Evolutionary conservation across 169 alveolate genomes (phyloP).

Genomic region (Plasmodium relictum): DNA sequence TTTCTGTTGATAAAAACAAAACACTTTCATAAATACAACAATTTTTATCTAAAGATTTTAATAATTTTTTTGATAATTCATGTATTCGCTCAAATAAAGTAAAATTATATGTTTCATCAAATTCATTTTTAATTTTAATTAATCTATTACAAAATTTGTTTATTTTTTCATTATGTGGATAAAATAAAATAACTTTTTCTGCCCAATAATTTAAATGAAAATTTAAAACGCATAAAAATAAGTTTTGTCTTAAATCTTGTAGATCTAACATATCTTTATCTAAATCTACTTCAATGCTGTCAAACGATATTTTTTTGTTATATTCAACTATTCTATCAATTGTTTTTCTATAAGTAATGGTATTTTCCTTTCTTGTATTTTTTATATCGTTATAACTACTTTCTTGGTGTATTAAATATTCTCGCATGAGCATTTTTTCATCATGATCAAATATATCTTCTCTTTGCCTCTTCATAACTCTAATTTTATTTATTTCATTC

Average conservation of each 20-base stretch:
- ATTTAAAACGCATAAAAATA: slow-evolving; percentile 72
- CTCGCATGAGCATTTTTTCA: neutral
- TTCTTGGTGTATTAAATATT: slow-evolving; percentile 6
- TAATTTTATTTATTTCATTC: neutral
- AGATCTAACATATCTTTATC: slow-evolving; percentile 60
- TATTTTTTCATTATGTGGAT: slow-evolving; percentile 73
- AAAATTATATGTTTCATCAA: slow-evolving; percentile 73
- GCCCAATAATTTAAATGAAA: slow-evolving; percentile 74
- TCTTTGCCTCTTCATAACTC: neutral
- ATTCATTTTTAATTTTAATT: slow-evolving; percentile 51
- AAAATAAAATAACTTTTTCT: slow-evolving; percentile 72
- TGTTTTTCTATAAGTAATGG: slow-evolving; percentile 21
- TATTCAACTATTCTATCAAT: slow-evolving; percentile 34
- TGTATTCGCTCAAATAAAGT: slow-evolving; percentile 53
- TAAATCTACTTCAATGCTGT: slow-evolving; percentile 56
- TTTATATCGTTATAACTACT: neutral
- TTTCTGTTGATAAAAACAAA: slow-evolving; percentile 57
- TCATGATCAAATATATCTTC: neutral
- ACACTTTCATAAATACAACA: slow-evolving; percentile 76
- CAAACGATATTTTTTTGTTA: slow-evolving; percentile 56
- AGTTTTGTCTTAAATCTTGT: slow-evolving; percentile 36
- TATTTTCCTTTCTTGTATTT: neutral
- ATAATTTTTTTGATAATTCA: slow-evolving; percentile 32
- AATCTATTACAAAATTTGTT: slow-evolving; percentile 45
- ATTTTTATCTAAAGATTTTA: slow-evolving; percentile 49